Conservation (phyloP, 2,329 filamentous ascomycete species). For the Neonectria faginata region DNA sequence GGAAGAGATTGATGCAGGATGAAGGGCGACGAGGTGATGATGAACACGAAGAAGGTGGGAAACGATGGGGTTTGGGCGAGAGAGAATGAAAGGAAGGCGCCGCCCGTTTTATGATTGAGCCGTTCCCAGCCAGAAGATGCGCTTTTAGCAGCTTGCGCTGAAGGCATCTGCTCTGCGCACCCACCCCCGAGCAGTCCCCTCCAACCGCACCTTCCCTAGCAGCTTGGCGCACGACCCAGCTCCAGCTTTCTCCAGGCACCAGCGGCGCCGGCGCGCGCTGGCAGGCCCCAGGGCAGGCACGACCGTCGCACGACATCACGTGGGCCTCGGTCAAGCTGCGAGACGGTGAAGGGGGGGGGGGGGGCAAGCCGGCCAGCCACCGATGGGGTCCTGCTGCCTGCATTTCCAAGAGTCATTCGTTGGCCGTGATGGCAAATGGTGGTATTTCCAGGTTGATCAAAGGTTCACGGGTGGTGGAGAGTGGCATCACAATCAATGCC, state of each 20-base stretch:
- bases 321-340: slow-evolving; percentile 24
- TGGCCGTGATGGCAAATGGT: background rate
- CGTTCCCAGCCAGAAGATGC: background rate
- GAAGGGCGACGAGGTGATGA: background rate
- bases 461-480: no score
- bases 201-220: slow-evolving; percentile 18
- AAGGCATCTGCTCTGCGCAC: slow-evolving; percentile 15
- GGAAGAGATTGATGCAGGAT: slow-evolving; percentile 9
- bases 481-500: no score
- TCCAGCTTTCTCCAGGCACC: slow-evolving; percentile 43
- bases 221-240: slow-evolving; percentile 1
- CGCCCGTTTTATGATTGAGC: slow-evolving; percentile 23
- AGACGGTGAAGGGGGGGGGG: background rate
- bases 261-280: slow-evolving; percentile 44
- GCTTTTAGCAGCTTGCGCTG: slow-evolving; percentile 15
- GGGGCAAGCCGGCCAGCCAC: slow-evolving; percentile 6
- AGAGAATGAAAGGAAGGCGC: slow-evolving; percentile 14
- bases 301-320: slow-evolving; percentile 46
- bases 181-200: background rate
- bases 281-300: slow-evolving; percentile 30
- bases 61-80: slow-evolving; percentile 13
- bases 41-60: slow-evolving; percentile 6
- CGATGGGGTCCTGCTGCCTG: slow-evolving; percentile 22
- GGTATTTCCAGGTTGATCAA: no score
- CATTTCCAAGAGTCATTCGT: slow-evolving; percentile 12